Percentiles rank a stretch among this genome's conserved stretches.
Conservation (phyloP, 108 stramenopile species). For the Cyclotella kingstonii region DNA sequence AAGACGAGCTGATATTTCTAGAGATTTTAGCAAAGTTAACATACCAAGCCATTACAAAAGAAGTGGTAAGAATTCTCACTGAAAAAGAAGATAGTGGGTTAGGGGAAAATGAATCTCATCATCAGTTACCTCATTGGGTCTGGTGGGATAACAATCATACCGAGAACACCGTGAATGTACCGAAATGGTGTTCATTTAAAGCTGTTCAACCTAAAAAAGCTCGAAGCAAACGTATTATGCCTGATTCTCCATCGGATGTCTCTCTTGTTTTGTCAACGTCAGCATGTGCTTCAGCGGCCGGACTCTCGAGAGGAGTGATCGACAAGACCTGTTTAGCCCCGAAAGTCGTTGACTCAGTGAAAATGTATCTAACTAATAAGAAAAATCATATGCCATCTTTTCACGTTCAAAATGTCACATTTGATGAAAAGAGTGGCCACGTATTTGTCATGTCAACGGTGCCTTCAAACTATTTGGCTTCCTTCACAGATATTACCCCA, state of each 20-base stretch:
- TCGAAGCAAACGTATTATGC: neutral
- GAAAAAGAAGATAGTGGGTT: neutral
- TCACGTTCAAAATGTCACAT: slow-evolving; percentile 10
- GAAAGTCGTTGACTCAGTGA: slow-evolving; percentile 34
- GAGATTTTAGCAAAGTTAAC: slow-evolving; percentile 9
- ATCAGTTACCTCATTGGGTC: slow-evolving; percentile 17
- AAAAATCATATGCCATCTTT: neutral
- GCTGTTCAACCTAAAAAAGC: slow-evolving; percentile 20
- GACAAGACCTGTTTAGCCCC: slow-evolving; percentile 33
- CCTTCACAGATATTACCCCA: neutral
- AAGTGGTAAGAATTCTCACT: slow-evolving; percentile 11
- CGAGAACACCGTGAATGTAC: slow-evolving; percentile 5
- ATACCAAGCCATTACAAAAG: slow-evolving; percentile 31
- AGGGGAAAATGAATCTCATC: too few relatives aligned
- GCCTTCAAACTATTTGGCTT: slow-evolving; percentile 3
- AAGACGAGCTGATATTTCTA: slow-evolving; percentile 6
- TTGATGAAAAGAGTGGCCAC: slow-evolving; percentile 50
- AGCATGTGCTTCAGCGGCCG: slow-evolving; percentile 66
- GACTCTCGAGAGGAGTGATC: slow-evolving; percentile 44
- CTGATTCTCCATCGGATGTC: slow-evolving; percentile 2
- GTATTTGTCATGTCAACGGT: slow-evolving; percentile 27
- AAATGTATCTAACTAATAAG: neutral
- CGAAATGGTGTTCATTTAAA: slow-evolving; percentile 50
- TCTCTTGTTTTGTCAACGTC: slow-evolving; percentile 34
- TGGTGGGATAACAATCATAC: slow-evolving; percentile 22